Evolutionary conservation across 2,329 filamentous ascomycete species (phyloP), one percentile per base, ranked within the genome.

Genomic region (Beauveria brongniartii): DNA sequence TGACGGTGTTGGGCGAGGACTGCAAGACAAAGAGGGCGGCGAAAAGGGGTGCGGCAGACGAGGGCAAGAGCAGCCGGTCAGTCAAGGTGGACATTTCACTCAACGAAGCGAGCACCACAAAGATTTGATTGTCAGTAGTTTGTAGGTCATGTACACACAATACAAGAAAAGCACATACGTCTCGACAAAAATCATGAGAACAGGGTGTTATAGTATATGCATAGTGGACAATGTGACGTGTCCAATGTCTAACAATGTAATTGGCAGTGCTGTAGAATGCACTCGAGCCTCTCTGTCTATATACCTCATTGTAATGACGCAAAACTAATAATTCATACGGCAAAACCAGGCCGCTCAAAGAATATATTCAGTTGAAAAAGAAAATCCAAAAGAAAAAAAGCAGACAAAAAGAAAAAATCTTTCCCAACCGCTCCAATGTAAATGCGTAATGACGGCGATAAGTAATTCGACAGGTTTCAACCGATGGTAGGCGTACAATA

Each of bases 1-100:
- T 86, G 43, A 82, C 79, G 2, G 71, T 86, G 54, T 68, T 86
- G 18, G 80, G 80, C 37, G 52, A 61, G 41, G 50, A 43, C 28
- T 63, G 62, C 62, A 55, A 61, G 47, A 54, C 37, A 12, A 57
- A 40, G 48, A 44, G 58, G 22, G 22, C 24, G 3, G 40, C 53
- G 3, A 47, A 34, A 12, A 54, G 59, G 61, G 37, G 52, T 12
- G 62, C 55, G 34, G 24, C 34, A 3, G 60, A 56, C 10, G 57
- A 54, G 3, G 53, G 50, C 14, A 61, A 52, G 63, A 20, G 30
- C 7, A 61, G 63, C 28, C 28, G 47, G 8, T 54, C 51, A 8
- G 51, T 58, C 44, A 47, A 62, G 28, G 63, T 65, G 14, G 30
- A 62, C 20, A 56, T 65, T 48, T 64, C 62, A 26, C 53, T 61